Conservation (phyloP, 202 grass and related monocot genomes). For the Saccharum hybrid region DNA sequence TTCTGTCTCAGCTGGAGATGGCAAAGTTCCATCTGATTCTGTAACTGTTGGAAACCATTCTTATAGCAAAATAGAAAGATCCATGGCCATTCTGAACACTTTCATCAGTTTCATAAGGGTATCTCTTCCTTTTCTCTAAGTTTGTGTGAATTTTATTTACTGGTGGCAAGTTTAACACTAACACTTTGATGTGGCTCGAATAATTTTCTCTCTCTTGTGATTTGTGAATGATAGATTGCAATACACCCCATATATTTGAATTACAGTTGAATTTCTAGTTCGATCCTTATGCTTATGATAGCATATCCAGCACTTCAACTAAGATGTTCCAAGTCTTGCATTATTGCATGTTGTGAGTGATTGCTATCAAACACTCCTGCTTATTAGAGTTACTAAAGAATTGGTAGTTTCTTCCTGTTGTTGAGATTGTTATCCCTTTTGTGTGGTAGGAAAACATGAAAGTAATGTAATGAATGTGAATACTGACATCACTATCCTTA, state of each 20-base stretch:
- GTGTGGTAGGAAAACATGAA: background rate
- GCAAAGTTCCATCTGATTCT: no score
- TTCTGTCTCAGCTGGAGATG: no score
- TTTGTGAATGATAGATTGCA: no score
- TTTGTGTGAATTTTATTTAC: no score
- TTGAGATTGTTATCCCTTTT: background rate
- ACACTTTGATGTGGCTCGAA: background rate
- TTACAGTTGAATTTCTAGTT: background rate
- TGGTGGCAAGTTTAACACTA: background rate
- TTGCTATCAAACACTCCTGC: constrained; percentile 5
- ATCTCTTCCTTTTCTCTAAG: no score
- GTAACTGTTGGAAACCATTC: no score
- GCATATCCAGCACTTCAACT: background rate
- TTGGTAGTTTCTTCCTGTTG: constrained; percentile 4
- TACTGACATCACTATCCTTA: constrained; percentile 19
- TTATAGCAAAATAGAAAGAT: no score
- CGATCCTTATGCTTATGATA: constrained; percentile 17
- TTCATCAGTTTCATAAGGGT: no score
- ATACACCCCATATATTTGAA: no score
- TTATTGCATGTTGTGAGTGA: constrained; percentile 34
- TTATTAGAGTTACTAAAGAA: background rate
- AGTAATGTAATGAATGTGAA: background rate
- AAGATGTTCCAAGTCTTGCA: constrained; percentile 3
- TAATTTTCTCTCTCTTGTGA: no score
- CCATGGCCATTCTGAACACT: no score